Base-by-base conservation (phyloP, 1,284 basidiomycete species). In the Omphalotus olearius region DNA sequence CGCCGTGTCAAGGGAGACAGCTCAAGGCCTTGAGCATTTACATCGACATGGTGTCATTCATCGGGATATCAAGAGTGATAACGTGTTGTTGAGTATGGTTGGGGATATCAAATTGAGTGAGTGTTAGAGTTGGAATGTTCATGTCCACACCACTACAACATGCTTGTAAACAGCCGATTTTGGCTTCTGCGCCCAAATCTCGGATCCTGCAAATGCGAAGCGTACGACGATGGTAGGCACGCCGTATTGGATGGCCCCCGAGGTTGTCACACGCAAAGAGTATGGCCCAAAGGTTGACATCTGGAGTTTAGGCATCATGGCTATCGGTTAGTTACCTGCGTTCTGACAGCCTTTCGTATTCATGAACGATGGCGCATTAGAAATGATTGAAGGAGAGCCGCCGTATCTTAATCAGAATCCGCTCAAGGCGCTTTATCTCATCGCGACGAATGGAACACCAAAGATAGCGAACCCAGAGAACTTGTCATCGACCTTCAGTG, bases 141-240 rank as follows among this genome's bases (percentile, higher is more conserved):
- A 23, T 23, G 39, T 18, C 39, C n/a, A n/a, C n/a, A 48, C 39
- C 45, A 44, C 43, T 48, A 28, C 23, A 16, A 50, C 35, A 35
- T 50, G 45, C 17, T 49, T 60, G 14, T 25, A 2, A 7, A 23
- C 63, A 96, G 94, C 96, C 69, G 96, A 99, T 72, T 99, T 99
- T 71, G 96, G 96, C 4, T 98, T 98, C 79, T 98, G 96, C 60
- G 97, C 96, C 0, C 92, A 97, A 70, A 95, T 98, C 54, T 93
- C 93, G 23, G 95, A 98, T 62, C 83, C 85, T 7, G 80, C 85
- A 6, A 84, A 90, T 58, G 83, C 94, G 4, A 98, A 98, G 75
- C 87, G 96, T 30, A 98, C 94, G 28, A 99, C 97, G n/a, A 98
- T 99, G 96, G 96, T 98, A 43, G 97, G 97, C 2, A 98, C 97